Base-by-base conservation (phyloP, 2,329 filamentous ascomycete genomes). In the Penicillium sp. region DNA sequence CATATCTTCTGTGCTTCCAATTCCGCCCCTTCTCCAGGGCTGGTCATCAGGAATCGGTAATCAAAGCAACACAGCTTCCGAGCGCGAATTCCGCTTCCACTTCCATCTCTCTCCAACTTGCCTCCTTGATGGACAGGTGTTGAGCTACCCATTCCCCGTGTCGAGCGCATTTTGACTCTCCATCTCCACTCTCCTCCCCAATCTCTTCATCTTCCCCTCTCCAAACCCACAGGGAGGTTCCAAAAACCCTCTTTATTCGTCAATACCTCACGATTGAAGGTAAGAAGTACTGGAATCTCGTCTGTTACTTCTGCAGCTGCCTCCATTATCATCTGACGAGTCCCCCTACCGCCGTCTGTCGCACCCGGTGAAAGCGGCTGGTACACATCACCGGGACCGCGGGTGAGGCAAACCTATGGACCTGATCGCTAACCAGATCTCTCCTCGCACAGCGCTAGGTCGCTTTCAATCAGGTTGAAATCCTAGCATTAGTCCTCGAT, bases 201-300 rank as follows among this genome's bases (percentile, higher is more conserved):
- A 44, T 44, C 55, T 56, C 52, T 53, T 52, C 52, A 52, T 46
- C 42, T 54, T 42, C 50, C 45, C 49, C 45, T 44, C 49, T 38
- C 43, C 44, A 40, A 50, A 49, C 46, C 47, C 52, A 49, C 46
- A 50, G 53, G 46, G 50, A 53, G 50, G 43, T 37, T 51, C 43
- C 31, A 54, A 49, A 49, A 52, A 52, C 55, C 56, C 49, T 51
- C 44, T 50, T 59, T 62, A 57, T 51, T 57, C 54, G 63, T 68
- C 64, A 59, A 55, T 67, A 64, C 53, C 64, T 67, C 55, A 51
- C 55, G 60, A 55, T 56, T 60, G 59, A 66, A 64, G 63, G 66
- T 69, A 64, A 49, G 63, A 52, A 37, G 38, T 30, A 29, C 54
- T 14, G 37, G 46, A 16, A 35, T n/a, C 19, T 14, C 41, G 10